Evolutionary conservation across 495 filamentous ascomycete species (phyloP).

Genomic region (Xylaria longipes): DNA sequence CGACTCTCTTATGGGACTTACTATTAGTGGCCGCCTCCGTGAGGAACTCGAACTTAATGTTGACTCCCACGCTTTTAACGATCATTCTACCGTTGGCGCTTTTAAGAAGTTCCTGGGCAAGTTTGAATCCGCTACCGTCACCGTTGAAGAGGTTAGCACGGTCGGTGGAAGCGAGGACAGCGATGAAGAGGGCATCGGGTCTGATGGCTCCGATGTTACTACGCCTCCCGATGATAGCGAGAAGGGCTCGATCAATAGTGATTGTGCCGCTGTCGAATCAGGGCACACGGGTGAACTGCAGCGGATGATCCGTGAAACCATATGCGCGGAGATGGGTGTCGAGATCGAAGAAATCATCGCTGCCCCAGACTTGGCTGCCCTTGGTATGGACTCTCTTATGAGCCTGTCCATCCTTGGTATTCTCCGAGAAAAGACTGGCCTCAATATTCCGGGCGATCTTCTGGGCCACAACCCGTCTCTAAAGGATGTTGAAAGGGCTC

Average conservation of each 20-base stretch:
- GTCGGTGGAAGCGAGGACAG: constrained; percentile 46
- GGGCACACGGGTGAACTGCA: constrained; percentile 52
- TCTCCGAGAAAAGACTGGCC: constrained; percentile 63
- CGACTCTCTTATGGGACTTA: constrained; percentile 66
- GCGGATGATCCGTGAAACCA: constrained; percentile 61
- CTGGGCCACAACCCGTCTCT: constrained; percentile 54
- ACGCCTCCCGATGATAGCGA: constrained; percentile 55
- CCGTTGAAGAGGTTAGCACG: constrained; percentile 41
- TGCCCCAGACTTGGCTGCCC: constrained; percentile 54
- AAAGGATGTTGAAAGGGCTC: constrained; percentile 53
- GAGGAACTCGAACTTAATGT: constrained; percentile 65
- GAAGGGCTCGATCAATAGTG: constrained; percentile 49
- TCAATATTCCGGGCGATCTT: constrained; percentile 55
- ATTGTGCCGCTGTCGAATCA: constrained; percentile 35
- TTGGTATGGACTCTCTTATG: constrained; percentile 70
- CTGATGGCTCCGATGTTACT: constrained; percentile 53
- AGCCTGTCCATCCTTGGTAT: constrained; percentile 60
- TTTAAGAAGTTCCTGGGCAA: constrained; percentile 65
- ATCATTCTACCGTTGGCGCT: constrained; percentile 61
- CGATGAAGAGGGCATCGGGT: constrained; percentile 52
- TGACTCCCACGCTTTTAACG: constrained; percentile 60
- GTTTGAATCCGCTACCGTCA: constrained; percentile 46
- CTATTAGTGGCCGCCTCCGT: constrained; percentile 58
- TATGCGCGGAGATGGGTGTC: constrained; percentile 73
- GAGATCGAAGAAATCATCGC: constrained; percentile 66